Evolutionary conservation across 805 yeast species (phyloP), one percentile per base, ranked within the genome.

Genomic region (Pichia rugopelliculosa): DNA sequence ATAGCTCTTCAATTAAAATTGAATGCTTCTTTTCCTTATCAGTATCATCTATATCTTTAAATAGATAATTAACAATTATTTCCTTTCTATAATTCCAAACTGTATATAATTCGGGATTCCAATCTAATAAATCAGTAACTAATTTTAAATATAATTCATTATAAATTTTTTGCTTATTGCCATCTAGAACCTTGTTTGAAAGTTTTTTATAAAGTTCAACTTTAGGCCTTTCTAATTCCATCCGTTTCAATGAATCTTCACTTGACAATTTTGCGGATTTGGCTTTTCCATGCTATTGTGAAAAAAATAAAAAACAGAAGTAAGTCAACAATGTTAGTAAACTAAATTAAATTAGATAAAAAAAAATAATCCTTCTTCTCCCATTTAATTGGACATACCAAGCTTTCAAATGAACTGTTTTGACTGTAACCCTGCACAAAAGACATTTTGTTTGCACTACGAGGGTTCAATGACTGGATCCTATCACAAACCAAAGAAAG

Each of bases 41-140:
- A 10, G 33, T 36, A 8, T 43, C 46, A 7, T 50, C 41, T 33
- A 50, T 11, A 13, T 44, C 48, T 25, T 56, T 39, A 30, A 72
- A 64, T 36, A 71, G 52, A 18, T 56, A 54, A 1, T 62, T 60
- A 0, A 52, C 37, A 18, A 89, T 66, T 3, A 84, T 79, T 53
- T 87, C 93, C 46, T 96, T 74, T 48, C 98, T 75, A 59, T 74
- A 85, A 60, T 93, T 93, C 98, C 98, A 93, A 0, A 79, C 72
- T 0, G 96, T 81, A 63, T 90, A 90, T 53, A 84, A 76, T 60
- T 93, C 98, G 0, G 97, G 96, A 57, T 90, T 89, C 44, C 76
- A 58, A 9, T 71, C 65, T 20, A 93, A 69, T 13, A 90, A 55
- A 18, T 68, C 66, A 0, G 84, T 73, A 0, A 95, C 84, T 21